Base-by-base conservation (phyloP, 2,329 filamentous ascomycete species). In the Plectosphaerella plurivora region DNA sequence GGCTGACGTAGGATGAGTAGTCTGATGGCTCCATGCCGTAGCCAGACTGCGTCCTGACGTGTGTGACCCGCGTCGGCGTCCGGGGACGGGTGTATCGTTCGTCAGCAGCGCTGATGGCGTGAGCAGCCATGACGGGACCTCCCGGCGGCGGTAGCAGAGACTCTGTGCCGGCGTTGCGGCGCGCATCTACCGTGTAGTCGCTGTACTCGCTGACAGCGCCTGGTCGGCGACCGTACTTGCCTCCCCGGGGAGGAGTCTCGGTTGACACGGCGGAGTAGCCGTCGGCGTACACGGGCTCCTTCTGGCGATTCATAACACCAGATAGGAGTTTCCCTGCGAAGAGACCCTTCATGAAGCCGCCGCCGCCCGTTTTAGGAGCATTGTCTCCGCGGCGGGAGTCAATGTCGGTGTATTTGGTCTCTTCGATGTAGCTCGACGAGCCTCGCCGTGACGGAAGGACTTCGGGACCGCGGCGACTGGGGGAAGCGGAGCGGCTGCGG, bases 321-420 rank as follows among this genome's bases (percentile, higher is more conserved):
- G 82, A 84, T 3, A 81, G 75, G 15, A 90, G 68, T 28, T 81
- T 82, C 16, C 80, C 82, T 8, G 79, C 84, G 14, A 87, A 66
- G 2, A 90, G 54, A 50, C 79, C 81, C 60, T 80, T 80, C 65
- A 83, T 79, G 59, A 87, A 77, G 9, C 84, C 83, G 11, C 41
- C 41, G 4, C 74, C 72, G 37, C 72, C 66, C 28, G 3, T 33
- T 33, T 33, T 33, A 4, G 28, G 28, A 5, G 28, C 28, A 53
- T 63, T 67, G 61, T 65, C 61, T 59, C 51, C 61, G 73, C 22
- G 70, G 71, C 25, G 59, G 47, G 45, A 61, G 52, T 58, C 59
- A 8, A 58, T 53, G n/a, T 84, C 78, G 0, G 79, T 80, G 53
- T 80, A 79, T 64, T 91, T 89, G 58, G 91, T 86, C 39, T 87